These are phyloP conservation scores for Arachnopeziza araneosa DNA, from an alignment of 2,329 filamentous ascomycete genomes.

Conservation along the genomic window DNA sequence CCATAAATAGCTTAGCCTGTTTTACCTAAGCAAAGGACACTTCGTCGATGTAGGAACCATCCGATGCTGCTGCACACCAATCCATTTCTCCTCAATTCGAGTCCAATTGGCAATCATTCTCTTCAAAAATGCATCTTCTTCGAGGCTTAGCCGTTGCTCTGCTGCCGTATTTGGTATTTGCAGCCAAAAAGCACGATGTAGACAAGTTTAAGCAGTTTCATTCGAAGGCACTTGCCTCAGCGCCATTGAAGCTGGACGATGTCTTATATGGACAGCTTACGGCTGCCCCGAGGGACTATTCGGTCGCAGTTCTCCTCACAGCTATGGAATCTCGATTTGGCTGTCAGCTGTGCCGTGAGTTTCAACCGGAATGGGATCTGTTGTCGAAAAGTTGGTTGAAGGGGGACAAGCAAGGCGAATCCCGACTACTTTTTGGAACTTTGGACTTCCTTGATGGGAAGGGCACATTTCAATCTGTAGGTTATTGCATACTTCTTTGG, in stretches of 20 bases:
- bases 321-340: slow-evolving; percentile 78
- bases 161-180: slow-evolving; percentile 54
- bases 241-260: slow-evolving; percentile 75
- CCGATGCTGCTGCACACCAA: not conserved
- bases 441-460: slow-evolving; percentile 86
- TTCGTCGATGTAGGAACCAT: not conserved
- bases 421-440: slow-evolving; percentile 71
- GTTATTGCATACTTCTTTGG: not conserved
- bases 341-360: slow-evolving; percentile 81
- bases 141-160: slow-evolving; percentile 57
- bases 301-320: slow-evolving; percentile 75
- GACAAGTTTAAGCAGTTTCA: slow-evolving; percentile 70
- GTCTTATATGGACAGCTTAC: slow-evolving; percentile 70
- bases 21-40: not conserved
- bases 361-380: slow-evolving; percentile 91
- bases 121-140: slow-evolving; percentile 61
- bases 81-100: slow-evolving; percentile 2
- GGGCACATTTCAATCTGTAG: slow-evolving; percentile 78
- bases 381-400: slow-evolving; percentile 81
- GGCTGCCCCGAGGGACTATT: slow-evolving; percentile 74
- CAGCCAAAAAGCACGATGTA: slow-evolving; percentile 56
- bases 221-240: slow-evolving; percentile 56
- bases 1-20: not conserved
- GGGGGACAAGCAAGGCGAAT: slow-evolving; percentile 70
- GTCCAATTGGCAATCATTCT: slow-evolving; percentile 2